Conservation (phyloP, 305 asterid species). For the Plantago coronopus region DNA sequence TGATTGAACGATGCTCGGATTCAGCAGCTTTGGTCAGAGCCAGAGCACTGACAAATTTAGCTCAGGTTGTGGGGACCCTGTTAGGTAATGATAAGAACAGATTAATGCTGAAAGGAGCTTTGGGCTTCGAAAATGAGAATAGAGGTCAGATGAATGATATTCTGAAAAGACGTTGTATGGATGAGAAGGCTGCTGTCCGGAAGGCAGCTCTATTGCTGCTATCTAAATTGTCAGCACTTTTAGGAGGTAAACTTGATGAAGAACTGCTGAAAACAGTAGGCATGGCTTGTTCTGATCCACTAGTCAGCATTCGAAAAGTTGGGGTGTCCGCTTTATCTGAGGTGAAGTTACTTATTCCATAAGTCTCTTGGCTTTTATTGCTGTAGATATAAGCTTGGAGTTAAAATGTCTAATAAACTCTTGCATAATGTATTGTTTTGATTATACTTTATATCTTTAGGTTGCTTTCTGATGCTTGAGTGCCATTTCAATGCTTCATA, state of each 20-base stretch:
- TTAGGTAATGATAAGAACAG: constrained; percentile 44
- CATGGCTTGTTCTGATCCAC: constrained; percentile 91
- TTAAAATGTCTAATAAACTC: not conserved
- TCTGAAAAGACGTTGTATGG: constrained; percentile 63
- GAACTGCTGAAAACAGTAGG: constrained; percentile 75
- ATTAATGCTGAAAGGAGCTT: constrained; percentile 44
- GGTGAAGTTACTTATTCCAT: constrained; percentile 39
- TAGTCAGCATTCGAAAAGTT: constrained; percentile 90
- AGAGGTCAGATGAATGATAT: constrained; percentile 43
- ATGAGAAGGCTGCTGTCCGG: constrained; percentile 94
- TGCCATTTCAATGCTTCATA: constrained; percentile 4
- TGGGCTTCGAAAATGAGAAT: constrained; percentile 49
- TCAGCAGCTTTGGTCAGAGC: constrained; percentile 66
- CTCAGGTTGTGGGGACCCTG: constrained; percentile 56
- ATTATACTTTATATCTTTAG: too few species aligned
- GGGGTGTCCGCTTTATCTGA: constrained; percentile 87
- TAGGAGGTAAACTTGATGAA: constrained; percentile 65
- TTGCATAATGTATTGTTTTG: too few species aligned
- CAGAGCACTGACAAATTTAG: constrained; percentile 69
- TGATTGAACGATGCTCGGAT: constrained; percentile 84
- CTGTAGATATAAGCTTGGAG: constrained; percentile 1
- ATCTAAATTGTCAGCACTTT: constrained; percentile 58
- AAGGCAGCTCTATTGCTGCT: constrained; percentile 78
- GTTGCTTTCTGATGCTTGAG: constrained; percentile 10
- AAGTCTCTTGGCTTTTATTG: not conserved